Evolutionary conservation across 352 stramenopile species (phyloP).

Genomic region (Phytophthora quininea): DNA sequence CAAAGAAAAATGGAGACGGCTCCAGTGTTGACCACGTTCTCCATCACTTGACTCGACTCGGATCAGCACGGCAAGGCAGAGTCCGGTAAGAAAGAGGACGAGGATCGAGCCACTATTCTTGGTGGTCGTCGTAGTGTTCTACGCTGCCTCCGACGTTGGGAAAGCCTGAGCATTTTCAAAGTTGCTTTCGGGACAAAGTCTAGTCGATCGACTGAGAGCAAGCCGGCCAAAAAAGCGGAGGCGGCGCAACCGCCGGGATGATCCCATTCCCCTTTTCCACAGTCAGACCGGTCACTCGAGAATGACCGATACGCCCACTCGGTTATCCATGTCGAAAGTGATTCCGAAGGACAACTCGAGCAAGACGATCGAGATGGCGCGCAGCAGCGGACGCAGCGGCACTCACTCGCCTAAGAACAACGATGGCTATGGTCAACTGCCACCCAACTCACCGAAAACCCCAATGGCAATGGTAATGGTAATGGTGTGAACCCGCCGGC

Average conservation of each 20-base stretch:
- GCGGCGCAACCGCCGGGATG: constrained; percentile 47
- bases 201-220: constrained; percentile 24
- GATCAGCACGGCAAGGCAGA: constrained; percentile 15
- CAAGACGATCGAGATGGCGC: constrained; percentile 33
- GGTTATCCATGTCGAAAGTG: constrained; percentile 75
- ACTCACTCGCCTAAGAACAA: constrained; percentile 4
- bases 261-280: constrained; percentile 72
- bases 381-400: constrained; percentile 42
- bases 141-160: too few relatives aligned
- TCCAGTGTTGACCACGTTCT: constrained; percentile 6
- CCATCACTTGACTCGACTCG: constrained; percentile 7
- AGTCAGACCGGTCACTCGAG: constrained; percentile 69
- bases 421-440: background rate
- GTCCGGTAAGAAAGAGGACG: background rate
- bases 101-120: constrained; percentile 31
- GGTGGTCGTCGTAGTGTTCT: background rate
- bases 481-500: constrained; percentile 1
- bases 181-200: constrained; percentile 16
- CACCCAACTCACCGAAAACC: constrained; percentile 26
- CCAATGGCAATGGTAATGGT: constrained; percentile 13
- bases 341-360: constrained; percentile 57
- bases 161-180: constrained; percentile 23
- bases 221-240: constrained; percentile 10
- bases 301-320: constrained; percentile 70
- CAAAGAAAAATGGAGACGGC: constrained; percentile 4